Conservation (phyloP, 139 green algal genomes). For the Zygnema cylindricum region DNA sequence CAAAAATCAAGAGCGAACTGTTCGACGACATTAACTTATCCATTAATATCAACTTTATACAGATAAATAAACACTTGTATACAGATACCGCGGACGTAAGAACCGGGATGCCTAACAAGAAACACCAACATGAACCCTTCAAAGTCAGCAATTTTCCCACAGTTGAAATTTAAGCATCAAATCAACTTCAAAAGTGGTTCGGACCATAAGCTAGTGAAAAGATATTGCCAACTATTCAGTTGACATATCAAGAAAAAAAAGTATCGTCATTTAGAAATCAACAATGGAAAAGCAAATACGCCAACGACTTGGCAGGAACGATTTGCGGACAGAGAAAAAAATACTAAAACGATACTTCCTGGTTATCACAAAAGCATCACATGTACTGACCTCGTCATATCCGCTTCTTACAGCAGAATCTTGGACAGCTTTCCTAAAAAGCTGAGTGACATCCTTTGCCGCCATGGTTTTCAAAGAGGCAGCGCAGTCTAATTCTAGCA, state of each 20-base stretch:
- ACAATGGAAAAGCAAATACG: neutral
- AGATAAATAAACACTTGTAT: too few relatives aligned
- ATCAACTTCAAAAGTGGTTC: neutral
- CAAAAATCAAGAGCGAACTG: too few relatives aligned
- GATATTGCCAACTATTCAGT: neutral
- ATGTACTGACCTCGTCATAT: conserved; percentile 1
- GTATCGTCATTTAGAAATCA: neutral
- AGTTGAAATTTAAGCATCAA: too few relatives aligned
- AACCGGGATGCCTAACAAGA: too few relatives aligned
- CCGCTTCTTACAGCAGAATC: neutral
- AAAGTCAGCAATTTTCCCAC: too few relatives aligned
- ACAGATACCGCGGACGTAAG: too few relatives aligned
- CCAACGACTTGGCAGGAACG: neutral
- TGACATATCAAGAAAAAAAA: neutral
- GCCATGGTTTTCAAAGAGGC: too few relatives aligned
- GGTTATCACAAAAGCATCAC: neutral
- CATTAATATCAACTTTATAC: too few relatives aligned
- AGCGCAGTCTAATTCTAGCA: too few relatives aligned
- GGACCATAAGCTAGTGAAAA: neutral
- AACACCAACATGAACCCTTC: too few relatives aligned
- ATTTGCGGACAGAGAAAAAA: neutral
- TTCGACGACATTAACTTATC: too few relatives aligned
- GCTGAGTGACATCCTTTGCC: conserved; percentile 5
- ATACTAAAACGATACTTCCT: neutral
- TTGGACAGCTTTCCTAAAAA: neutral